Base-by-base conservation (phyloP, 805 yeast species). In the Priceomyces haplophilus region DNA sequence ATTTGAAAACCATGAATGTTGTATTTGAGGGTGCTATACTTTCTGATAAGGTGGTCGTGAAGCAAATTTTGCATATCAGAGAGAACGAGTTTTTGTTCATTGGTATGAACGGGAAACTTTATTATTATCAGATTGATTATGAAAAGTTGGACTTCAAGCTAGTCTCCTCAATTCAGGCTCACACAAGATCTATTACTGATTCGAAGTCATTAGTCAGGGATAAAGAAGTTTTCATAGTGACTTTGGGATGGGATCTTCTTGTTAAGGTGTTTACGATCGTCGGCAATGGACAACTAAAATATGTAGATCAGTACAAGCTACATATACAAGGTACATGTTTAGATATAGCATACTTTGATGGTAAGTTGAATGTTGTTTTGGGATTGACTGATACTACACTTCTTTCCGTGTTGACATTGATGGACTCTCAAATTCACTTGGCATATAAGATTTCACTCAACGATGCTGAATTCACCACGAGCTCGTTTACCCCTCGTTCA, bases 381-480 rank as follows among this genome's bases (percentile, higher is more conserved):
- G 80, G 87, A 3, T 73, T 83, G 50, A 54, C 71, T 23, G 88
- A 85, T 23, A 74, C 77, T 30, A 80, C 91, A 0, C 68, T 77
- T 43, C 44, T 85, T 31, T 71, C 77, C 2, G 70, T 78, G n/a
- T 69, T 73, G 40, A 35, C 58, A 0, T 38, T 67, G 15, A 27
- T 27, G 13, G 12, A 46, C 17, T 15, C 52, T 18, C 42, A 45
- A 10, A 38, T 79, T 2, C 38, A 54, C 1, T 75, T 73, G 43
- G 21, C 67, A 3, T 66, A 65, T 38, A 72, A 72, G 47, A 56
- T 85, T 4, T 82, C 91, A 0, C 61, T 85, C 37, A 85, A 83
- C 58, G 89, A 82, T 56, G 83, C 93, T 0, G 85, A 84, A 52
- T 86, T 84, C 49, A 73, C 83, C 5, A 73, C 79, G 16, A 75